Conservation (phyloP, 805 yeast species). For the Komagataella pseudopastoris region DNA sequence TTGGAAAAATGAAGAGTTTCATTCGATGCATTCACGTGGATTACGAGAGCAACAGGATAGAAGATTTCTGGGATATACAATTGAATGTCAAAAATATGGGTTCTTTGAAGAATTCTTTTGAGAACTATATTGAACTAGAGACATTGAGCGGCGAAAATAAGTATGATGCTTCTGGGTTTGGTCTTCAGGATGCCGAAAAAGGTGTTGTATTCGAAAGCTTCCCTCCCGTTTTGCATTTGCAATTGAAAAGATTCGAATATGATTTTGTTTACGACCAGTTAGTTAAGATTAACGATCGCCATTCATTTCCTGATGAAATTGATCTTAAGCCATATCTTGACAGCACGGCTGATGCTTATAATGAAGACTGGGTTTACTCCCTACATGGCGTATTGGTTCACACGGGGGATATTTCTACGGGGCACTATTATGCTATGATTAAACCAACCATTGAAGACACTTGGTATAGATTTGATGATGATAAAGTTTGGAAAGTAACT, state of each 20-base stretch:
- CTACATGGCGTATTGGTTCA: slow-evolving; percentile 93
- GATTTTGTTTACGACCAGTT: slow-evolving; percentile 81
- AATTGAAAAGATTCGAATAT: slow-evolving; percentile 87
- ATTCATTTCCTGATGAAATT: slow-evolving; percentile 75
- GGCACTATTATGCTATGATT: slow-evolving; percentile 92
- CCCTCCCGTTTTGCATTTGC: slow-evolving; percentile 89
- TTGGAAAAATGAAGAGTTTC: slow-evolving; percentile 93
- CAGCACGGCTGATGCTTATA: slow-evolving; percentile 27
- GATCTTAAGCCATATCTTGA: slow-evolving; percentile 74
- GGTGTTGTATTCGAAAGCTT: slow-evolving; percentile 87
- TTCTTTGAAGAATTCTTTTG: slow-evolving; percentile 62
- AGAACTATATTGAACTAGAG: slow-evolving; percentile 80
- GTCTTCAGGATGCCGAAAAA: slow-evolving; percentile 91
- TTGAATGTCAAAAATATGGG: slow-evolving; percentile 78
- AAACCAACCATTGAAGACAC: slow-evolving; percentile 56
- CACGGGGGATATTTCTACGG: slow-evolving; percentile 89
- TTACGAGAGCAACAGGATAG: slow-evolving; percentile 81
- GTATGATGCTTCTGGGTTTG: slow-evolving; percentile 81
- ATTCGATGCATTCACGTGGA: slow-evolving; percentile 88
- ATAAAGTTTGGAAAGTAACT: slow-evolving; percentile 81
- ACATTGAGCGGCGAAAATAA: slow-evolving; percentile 89
- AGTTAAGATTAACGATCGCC: slow-evolving; percentile 84
- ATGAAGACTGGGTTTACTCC: slow-evolving; percentile 63
- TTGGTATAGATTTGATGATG: slow-evolving; percentile 95
- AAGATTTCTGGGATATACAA: slow-evolving; percentile 98